A percentile compares a stretch with the other conserved stretches of the same genome.
phyloP scores from a whole-genome alignment of 2,329 filamentous ascomycete species.

The Botrytis deweyae region DNA sequence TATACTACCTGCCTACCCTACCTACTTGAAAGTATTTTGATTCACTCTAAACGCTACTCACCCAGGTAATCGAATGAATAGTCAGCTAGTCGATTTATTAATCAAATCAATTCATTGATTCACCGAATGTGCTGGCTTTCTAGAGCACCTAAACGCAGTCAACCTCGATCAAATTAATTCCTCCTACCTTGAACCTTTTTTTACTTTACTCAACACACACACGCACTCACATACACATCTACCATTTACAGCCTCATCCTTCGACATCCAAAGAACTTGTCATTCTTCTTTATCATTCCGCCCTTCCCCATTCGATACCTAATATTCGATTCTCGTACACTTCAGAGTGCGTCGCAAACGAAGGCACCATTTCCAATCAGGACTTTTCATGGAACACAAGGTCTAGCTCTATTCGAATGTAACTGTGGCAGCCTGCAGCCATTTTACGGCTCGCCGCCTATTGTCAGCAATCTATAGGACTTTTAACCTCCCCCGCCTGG shows the following conservation, averaged over 20 bases:
- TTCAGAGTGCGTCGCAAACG: slow-evolving; percentile 33
- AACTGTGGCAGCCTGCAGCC: slow-evolving; percentile 35
- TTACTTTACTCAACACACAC: background rate
- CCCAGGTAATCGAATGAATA: background rate
- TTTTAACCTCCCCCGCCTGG: slow-evolving; percentile 22
- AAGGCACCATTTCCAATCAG: slow-evolving; percentile 25
- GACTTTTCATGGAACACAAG: slow-evolving; percentile 32
- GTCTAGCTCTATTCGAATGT: slow-evolving; percentile 35
- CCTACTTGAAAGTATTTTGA: background rate
- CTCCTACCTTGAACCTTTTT: background rate
- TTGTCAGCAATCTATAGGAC: slow-evolving; percentile 31
- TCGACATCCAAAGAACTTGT: slow-evolving; percentile 3
- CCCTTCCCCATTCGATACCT: background rate
- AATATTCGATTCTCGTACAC: slow-evolving; percentile 23
- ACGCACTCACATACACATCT: background rate
- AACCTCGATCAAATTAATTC: slow-evolving; percentile 18
- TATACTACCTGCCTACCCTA: background rate
- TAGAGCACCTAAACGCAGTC: slow-evolving; percentile 20
- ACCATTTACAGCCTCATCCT: slow-evolving; percentile 24
- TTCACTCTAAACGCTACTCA: background rate
- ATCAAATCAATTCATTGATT: slow-evolving; percentile 8
- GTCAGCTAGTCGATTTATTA: background rate
- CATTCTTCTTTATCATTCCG: slow-evolving; percentile 19
- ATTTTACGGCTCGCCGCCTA: slow-evolving; percentile 33
- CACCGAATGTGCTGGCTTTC: slow-evolving; percentile 24